phyloP scores from a whole-genome alignment of 352 stramenopile species.

The Phytophthora fragariae region DNA sequence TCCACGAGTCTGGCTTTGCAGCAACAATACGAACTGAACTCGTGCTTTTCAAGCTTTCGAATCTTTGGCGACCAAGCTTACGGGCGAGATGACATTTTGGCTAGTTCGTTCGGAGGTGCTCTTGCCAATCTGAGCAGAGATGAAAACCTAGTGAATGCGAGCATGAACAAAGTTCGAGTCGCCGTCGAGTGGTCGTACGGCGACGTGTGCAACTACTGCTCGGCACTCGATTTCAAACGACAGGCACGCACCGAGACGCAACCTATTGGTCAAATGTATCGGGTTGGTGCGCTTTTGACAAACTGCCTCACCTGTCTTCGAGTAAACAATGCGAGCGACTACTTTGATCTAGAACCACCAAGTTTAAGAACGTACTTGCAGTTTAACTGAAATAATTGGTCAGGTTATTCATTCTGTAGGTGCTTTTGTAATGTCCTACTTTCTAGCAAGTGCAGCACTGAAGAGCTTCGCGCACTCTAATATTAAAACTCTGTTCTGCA shows the following conservation, averaged over 20 bases:
- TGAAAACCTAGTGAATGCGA: conserved; percentile 5
- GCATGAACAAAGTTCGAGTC: conserved; percentile 10
- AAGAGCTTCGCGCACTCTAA: background rate
- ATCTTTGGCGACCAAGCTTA: conserved; percentile 15
- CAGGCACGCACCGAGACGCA: background rate
- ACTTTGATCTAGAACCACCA: conserved; percentile 10
- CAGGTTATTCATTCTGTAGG: background rate
- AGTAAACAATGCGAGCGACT: conserved; percentile 13
- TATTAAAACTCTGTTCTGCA: background rate
- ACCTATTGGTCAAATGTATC: conserved; percentile 8
- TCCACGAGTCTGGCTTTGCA: background rate
- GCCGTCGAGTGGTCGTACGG: conserved; percentile 13
- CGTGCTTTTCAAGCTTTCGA: background rate
- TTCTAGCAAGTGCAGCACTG: background rate
- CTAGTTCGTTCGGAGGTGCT: conserved; percentile 7
- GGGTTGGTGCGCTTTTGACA: conserved; percentile 9
- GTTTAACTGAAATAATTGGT: background rate
- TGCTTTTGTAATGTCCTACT: background rate
- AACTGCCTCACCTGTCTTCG: conserved; percentile 18
- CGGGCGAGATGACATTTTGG: conserved; percentile 4
- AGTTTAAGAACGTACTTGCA: conserved; percentile 10
- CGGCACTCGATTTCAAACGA: conserved; percentile 12
- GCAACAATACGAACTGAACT: conserved; percentile 1
- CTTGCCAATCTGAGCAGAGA: conserved; percentile 6
- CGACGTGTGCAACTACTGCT: conserved; percentile 14